phyloP scores from a whole-genome alignment of 1,284 basidiomycete genomes.

The Coniophora puteana region DNA sequence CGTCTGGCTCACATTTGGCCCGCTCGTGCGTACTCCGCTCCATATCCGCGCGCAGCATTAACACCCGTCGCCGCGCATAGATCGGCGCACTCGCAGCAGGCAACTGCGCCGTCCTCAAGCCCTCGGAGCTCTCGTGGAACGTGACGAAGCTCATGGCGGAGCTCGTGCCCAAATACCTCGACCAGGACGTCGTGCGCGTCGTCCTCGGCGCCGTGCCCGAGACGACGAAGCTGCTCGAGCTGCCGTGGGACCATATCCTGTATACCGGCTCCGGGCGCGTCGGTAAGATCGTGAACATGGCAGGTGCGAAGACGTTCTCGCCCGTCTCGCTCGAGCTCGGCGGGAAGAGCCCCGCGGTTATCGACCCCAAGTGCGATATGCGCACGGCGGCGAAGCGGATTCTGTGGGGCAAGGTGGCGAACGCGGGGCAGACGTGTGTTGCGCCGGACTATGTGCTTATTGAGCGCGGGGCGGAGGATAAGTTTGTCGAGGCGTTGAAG shows the following conservation, averaged over 20 bases:
- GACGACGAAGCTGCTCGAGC: conserved; percentile 74
- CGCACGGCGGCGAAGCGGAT: conserved; percentile 57
- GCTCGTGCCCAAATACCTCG: conserved; percentile 80
- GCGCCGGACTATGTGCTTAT: conserved; percentile 86
- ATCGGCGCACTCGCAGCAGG: conserved; percentile 81
- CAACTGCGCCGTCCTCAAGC: conserved; percentile 73
- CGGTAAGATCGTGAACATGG: conserved; percentile 74
- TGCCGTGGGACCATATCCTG: conserved; percentile 82
- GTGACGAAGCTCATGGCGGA: conserved; percentile 67
- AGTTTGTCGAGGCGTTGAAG: conserved; percentile 58
- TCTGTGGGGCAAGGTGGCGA: conserved; percentile 79
- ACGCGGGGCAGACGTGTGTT: conserved; percentile 71
- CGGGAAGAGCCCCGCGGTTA: conserved; percentile 77
- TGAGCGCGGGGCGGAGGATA: conserved; percentile 57
- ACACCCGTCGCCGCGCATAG: conserved; percentile 29
- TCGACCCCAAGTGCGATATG: conserved; percentile 68
- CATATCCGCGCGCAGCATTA: not conserved
- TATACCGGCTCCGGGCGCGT: conserved; percentile 66
- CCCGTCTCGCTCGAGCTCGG: conserved; percentile 74
- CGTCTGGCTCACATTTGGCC: conserved; percentile 47
- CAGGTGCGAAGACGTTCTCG: conserved; percentile 85
- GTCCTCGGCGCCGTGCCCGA: conserved; percentile 78
- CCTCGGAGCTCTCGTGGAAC: conserved; percentile 75
- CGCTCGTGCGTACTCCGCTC: conserved; percentile 42
- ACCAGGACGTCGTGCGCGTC: conserved; percentile 66